Evolutionary conservation across 2,329 filamentous ascomycete species (phyloP), one percentile per base, ranked within the genome.

Genomic region (Beauveria scarabaeidicola): DNA sequence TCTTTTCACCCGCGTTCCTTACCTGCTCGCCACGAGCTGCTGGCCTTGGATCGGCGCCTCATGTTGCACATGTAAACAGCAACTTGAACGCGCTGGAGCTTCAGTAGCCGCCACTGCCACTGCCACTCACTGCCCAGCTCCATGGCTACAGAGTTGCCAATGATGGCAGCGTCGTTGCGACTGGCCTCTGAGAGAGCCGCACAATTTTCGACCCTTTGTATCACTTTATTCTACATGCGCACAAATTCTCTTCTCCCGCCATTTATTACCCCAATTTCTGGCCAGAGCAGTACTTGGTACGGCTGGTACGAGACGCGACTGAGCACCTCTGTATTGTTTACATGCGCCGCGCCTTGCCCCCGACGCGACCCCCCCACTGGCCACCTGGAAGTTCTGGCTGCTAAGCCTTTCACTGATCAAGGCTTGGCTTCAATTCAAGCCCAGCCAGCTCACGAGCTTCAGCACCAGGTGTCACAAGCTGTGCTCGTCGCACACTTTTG

Each of bases 311-410:
- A 46, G 57, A 52, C 57, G 57, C 48, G 57, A 52, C 57, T 52
- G 38, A n/a, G 41, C 38, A 27, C 32, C 40, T 58, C 48, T 52
- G 56, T 25, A n/a, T 52, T 59, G 57, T 59, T 56, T 60, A 56
- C 58, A 44, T 60, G 48, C n/a, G 52, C 36, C 47, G 51, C 59
- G 38, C 47, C n/a, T 25, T 25, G 44, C 52, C 52, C 52, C 41
- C 19, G n/a, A 29, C 52, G 21, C 47, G 47, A 25, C 8, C 32
- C 19, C 55, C 55, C 57, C 47, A 40, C 47, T 40, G 25, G 13
- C 47, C 56, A 36, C 36, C 55, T 36, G 38, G 52, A 48, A 66
- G 63, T 66, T 66, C 64, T 67, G 65, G 62, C 63, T 63, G 64
- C 52, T 50, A 10, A 21, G 44, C 21, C 5, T n/a, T n/a, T n/a